These are phyloP conservation scores for Candida silvatica DNA, from an alignment of 805 yeast species.

Conservation along the genomic window DNA sequence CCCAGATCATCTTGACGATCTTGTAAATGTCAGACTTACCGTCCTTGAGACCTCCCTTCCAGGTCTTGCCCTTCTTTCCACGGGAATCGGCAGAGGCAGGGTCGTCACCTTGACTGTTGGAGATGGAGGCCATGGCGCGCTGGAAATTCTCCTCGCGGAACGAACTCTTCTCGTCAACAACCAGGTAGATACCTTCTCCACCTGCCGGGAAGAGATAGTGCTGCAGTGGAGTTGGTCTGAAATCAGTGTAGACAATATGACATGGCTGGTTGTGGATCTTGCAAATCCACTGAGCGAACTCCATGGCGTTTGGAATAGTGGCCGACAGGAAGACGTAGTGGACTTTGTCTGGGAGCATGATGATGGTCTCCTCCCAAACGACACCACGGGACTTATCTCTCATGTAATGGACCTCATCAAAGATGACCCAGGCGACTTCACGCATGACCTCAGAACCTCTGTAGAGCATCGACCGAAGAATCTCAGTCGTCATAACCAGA, in stretches of 20 bases:
- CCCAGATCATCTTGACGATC: constrained; percentile 96
- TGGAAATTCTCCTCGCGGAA: constrained; percentile 98
- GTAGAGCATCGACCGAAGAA: constrained; percentile 88
- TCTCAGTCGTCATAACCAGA: constrained; percentile 96
- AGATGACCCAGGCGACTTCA: constrained; percentile 95
- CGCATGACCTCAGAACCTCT: constrained; percentile 94
- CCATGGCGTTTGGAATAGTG: constrained; percentile 96
- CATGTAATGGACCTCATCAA: constrained; percentile 97
- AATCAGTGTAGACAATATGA: constrained; percentile 96
- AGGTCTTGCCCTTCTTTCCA: constrained; percentile 47
- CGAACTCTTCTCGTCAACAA: constrained; percentile 93
- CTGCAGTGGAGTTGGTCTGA: constrained; percentile 97
- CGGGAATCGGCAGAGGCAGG: constrained; percentile 50
- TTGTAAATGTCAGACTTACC: constrained; percentile 81
- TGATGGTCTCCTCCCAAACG: constrained; percentile 98
- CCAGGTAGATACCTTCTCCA: constrained; percentile 95
- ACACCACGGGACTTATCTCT: constrained; percentile 97
- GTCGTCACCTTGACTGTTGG: constrained; percentile 78
- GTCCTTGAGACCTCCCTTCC: constrained; percentile 71
- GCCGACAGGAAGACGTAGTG: constrained; percentile 87
- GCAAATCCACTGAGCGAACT: constrained; percentile 98
- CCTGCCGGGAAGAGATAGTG: constrained; percentile 98
- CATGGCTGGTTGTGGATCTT: constrained; percentile 94
- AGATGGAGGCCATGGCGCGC: constrained; percentile 93
- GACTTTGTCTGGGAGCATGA: constrained; percentile 95